Evolutionary conservation across 805 yeast genomes (phyloP).

Genomic region (Candida sphagnicola): DNA sequence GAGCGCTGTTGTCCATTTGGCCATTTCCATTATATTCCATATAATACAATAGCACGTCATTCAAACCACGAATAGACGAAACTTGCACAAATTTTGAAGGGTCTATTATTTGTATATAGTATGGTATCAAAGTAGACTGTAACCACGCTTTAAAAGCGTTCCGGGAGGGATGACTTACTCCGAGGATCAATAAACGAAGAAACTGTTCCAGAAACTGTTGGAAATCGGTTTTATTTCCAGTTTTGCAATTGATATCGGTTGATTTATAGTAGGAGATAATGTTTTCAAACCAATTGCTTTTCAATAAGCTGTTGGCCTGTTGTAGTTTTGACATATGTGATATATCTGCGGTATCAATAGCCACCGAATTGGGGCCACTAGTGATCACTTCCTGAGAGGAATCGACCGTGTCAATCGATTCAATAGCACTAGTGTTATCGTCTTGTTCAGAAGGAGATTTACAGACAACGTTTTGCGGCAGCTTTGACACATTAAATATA

Average conservation of each 20-base stretch:
- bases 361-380: too few species aligned
- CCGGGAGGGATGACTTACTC: not conserved
- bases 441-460: too few species aligned
- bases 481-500: not conserved
- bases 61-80: not conserved
- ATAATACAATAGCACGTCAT: slow-evolving; percentile 3
- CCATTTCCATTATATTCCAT: slow-evolving; percentile 1
- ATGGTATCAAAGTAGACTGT: not conserved
- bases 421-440: too few species aligned
- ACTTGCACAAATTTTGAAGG: not conserved
- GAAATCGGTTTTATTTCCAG: not conserved
- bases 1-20: not conserved
- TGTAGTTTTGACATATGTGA: not conserved
- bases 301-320: not conserved
- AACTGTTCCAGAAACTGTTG: slow-evolving; percentile 1
- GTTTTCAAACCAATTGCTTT: not conserved
- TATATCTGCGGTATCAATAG: not conserved
- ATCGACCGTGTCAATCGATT: too few species aligned
- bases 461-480: too few species aligned
- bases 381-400: too few species aligned
- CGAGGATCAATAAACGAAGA: not conserved
- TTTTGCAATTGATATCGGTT: not conserved
- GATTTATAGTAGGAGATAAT: not conserved
- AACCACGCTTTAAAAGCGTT: not conserved
- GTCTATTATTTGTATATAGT: not conserved